Evolutionary conservation across 2,329 filamentous ascomycete species (phyloP).

Genomic region (Claviceps purpurea): DNA sequence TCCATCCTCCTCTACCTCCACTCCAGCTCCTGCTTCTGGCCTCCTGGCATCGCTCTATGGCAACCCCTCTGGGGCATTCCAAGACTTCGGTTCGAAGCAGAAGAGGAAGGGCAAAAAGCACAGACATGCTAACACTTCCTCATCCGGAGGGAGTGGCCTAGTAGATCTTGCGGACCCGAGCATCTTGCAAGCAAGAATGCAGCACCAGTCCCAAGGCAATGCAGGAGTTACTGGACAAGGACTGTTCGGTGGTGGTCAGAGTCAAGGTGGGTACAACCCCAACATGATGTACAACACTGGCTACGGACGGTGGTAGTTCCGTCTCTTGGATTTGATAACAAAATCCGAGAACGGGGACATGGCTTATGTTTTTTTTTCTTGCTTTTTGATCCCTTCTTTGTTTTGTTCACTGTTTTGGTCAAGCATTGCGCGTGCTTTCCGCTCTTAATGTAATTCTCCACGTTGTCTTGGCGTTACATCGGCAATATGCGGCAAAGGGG

Average conservation of each 20-base stretch:
- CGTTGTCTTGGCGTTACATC: slow-evolving; percentile 15
- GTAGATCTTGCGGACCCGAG: slow-evolving; percentile 99
- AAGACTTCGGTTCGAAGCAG: slow-evolving; percentile 90
- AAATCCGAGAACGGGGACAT: slow-evolving; percentile 2
- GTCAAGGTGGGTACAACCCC: slow-evolving; percentile 89
- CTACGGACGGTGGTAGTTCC: slow-evolving; percentile 52
- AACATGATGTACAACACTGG: slow-evolving; percentile 71
- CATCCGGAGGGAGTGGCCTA: slow-evolving; percentile 97
- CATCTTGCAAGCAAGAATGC: slow-evolving; percentile 96
- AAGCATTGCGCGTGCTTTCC: slow-evolving; percentile 9
- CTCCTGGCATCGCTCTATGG: slow-evolving; percentile 87
- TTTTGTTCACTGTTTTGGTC: slow-evolving; percentile 8
- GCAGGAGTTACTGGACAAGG: slow-evolving; percentile 64
- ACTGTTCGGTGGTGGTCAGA: slow-evolving; percentile 75
- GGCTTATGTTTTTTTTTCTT: slow-evolving; percentile 9
- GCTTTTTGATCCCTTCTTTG: slow-evolving; percentile 6
- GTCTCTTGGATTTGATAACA: background rate
- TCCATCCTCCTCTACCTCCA: slow-evolving; percentile 66
- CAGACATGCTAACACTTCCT: slow-evolving; percentile 99
- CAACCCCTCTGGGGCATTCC: slow-evolving; percentile 70
- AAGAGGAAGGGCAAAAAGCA: slow-evolving; percentile 99
- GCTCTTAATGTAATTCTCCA: slow-evolving; percentile 8
- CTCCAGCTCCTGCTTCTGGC: slow-evolving; percentile 78
- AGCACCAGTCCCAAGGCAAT: slow-evolving; percentile 72
- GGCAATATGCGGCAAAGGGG: slow-evolving; percentile 12